Evolutionary conservation across 2,329 filamentous ascomycete species (phyloP), one percentile per base, ranked within the genome.

Genomic region (Sporothrix dimorphospora): DNA sequence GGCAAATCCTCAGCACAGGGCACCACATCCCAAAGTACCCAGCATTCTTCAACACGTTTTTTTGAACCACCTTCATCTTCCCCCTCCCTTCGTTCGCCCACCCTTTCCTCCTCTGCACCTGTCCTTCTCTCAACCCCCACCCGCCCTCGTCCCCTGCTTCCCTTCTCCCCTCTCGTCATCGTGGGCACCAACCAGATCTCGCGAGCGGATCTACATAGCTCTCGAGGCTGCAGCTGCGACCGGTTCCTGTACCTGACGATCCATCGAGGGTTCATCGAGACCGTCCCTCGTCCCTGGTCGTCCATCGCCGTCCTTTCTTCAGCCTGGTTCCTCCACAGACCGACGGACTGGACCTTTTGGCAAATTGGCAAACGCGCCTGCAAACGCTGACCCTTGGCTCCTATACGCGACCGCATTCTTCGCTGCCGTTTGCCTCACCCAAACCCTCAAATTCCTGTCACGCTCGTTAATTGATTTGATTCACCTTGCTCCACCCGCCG

Each of bases 351-450:
- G 30, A 55, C 30, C 24, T 6, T 45, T 57, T 55, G 59, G 69
- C 59, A 71, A 57, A 55, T 71, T 71, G 69, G 47, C 59, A 71
- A 24, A 71, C 70, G 70, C 70, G 70, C 70, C 40, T 71, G 61
- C 34, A 6, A 27, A 30, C 51, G 49, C 51, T 49, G 55, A 27
- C 34, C 69, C 45, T 66, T 66, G 2, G 38, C 38, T 59, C 51
- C 45, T 61, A 40, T 61, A 67, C 70, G 70, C 70, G 70, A 49
- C 40, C 38, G 40, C 70, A 71, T 71, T 71, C 70, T 67, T 71
- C 47, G 45, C 34, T 11, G 65, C 45, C 45, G 16, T 38, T 38
- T 40, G 16, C 24, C 5, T 27, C 24, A 65, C 59, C n/a, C 38
- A 65, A 65, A 27, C 9, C 19, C 12, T 47, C 53, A 6, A 12